These are phyloP conservation scores for Saccharomyces hybrid DNA, from an alignment of 1,139 yeast genomes.

Conservation along the genomic window DNA sequence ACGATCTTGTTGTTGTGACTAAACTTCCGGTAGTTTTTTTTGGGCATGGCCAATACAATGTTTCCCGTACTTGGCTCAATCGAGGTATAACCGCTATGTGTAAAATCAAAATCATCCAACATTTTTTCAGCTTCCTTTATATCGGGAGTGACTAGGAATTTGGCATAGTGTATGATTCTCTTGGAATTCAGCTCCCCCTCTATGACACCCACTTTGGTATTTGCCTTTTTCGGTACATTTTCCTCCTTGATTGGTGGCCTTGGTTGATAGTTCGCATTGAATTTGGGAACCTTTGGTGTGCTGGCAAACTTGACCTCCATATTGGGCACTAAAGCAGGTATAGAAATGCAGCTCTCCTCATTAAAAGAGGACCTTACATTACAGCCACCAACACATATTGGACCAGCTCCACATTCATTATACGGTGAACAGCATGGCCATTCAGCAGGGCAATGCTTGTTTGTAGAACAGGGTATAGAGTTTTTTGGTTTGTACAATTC, in stretches of 20 bases:
- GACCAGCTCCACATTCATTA: constrained; percentile 81
- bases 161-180: constrained; percentile 23
- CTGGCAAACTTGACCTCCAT: constrained; percentile 28
- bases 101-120: constrained; percentile 24
- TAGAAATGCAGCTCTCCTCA: constrained; percentile 59
- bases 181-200: constrained; percentile 12
- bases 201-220: constrained; percentile 1
- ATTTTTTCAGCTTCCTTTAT: constrained; percentile 16
- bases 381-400: constrained; percentile 76
- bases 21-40: constrained; percentile 27
- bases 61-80: constrained; percentile 13
- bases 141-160: constrained; percentile 21
- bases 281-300: constrained; percentile 4
- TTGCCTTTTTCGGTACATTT: not conserved
- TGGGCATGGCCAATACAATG: constrained; percentile 29
- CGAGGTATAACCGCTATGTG: constrained; percentile 27
- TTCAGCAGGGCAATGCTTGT: constrained; percentile 56
- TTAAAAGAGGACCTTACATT: constrained; percentile 60
- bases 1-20: constrained; percentile 25
- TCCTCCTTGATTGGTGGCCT: not conserved
- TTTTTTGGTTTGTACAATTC: constrained; percentile 20
- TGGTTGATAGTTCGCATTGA: not conserved
- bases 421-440: constrained; percentile 78
- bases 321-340: constrained; percentile 26
- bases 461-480: constrained; percentile 41